Evolutionary conservation across 2,329 filamentous ascomycete genomes (phyloP).

Genomic region (Cercospora janseana): DNA sequence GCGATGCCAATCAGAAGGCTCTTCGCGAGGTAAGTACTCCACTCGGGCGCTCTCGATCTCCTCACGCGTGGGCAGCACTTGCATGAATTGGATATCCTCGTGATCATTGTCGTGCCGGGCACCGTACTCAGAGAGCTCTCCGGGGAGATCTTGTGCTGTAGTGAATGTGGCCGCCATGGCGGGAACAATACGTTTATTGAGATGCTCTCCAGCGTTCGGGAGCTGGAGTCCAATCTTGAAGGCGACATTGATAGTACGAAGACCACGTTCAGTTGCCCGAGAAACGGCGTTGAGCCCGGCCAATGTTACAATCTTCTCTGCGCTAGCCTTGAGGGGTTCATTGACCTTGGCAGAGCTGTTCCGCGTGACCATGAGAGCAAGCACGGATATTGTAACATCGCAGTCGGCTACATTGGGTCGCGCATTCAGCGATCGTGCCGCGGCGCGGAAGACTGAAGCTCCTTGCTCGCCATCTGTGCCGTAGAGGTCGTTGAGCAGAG

Average conservation of each 20-base stretch:
- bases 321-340: conserved; percentile 1
- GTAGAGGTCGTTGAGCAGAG: conserved; percentile 16
- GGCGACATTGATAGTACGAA: conserved; percentile 12
- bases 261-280: conserved; percentile 10
- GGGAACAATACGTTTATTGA: too few species aligned
- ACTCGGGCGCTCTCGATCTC: conserved; percentile 43
- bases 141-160: conserved; percentile 31
- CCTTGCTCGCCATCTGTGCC: conserved; percentile 11
- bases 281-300: background rate
- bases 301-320: conserved; percentile 12
- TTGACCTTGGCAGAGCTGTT: conserved; percentile 16
- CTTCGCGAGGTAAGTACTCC: conserved; percentile 26
- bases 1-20: conserved; percentile 44
- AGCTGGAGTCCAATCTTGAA: conserved; percentile 9
- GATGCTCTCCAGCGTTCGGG: background rate
- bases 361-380: conserved; percentile 12
- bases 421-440: background rate
- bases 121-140: conserved; percentile 44
- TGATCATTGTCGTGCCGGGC: conserved; percentile 74
- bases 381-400: conserved; percentile 8
- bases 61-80: conserved; percentile 64
- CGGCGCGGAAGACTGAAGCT: conserved; percentile 7
- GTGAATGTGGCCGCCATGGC: conserved; percentile 16
- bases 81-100: conserved; percentile 58
- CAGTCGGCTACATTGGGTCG: background rate